Base-by-base conservation (phyloP, 2,329 filamentous ascomycete species). In the Hirsutella minnesotensis region DNA sequence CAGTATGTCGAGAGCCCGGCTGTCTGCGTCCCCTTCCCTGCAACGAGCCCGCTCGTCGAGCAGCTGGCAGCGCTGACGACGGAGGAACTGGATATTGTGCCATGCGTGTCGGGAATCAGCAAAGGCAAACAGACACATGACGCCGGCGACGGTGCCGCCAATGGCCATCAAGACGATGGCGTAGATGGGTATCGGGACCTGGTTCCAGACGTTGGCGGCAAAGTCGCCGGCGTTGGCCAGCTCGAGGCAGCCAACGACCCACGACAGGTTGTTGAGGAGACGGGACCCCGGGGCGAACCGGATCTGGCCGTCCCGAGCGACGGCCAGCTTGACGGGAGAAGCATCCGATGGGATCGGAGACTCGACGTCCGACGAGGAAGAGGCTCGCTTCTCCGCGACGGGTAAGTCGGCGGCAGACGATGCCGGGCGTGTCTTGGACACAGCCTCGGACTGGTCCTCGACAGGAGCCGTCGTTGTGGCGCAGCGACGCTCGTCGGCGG, bases 181-280 rank as follows among this genome's bases (percentile, higher is more conserved):
- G 40, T 68, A 68, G 1, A 52, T 48, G 0, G 73, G 73, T 0
- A 73, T 63, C 0, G 72, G 73, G 0, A 65, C 57, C 2, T 66
- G 47, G 47, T 77, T 77, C 69, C 70, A 77, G 1, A 77, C 65
- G 43, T 77, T 77, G 43, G 73, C 73, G 0, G 73, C 70, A 43
- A 77, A 77, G 49, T 77, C 73, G 2, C 66, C 65, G 0, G 71
- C 70, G 50, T 77, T 77, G 42, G 69, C 69, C 2, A 75, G 60
- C 46, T 77, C 73, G 16, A 77, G 65, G 39, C 70, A 69, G 1
- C 71, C 74, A 1, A 74, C 56, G 4, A 51, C 53, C 21, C 52
- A 52, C 19, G 53, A 46, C 1, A 62, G 51, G 16, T 62, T 53
- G 44, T 60, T 59, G 29, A 51, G 44, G 5, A 60, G 47, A 1